A percentile compares a stretch with the other conserved stretches of the same genome.
These are phyloP conservation scores for Pseudogymnoascus sp. DNA, from an alignment of 2,329 filamentous ascomycete species.

Conservation along the genomic window DNA sequence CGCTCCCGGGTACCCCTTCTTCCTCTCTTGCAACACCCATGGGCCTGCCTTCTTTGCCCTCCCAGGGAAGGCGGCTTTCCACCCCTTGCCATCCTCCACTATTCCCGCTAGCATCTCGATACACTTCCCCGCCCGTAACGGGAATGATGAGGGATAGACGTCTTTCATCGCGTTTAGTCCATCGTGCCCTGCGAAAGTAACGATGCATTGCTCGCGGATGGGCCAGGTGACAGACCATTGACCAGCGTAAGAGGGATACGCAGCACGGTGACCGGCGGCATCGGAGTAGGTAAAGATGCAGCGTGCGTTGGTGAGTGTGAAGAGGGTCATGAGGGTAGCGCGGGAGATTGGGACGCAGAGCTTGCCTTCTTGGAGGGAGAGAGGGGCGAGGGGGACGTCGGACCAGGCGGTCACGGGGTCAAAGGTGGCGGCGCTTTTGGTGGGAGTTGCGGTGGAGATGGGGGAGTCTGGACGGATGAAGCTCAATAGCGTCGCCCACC, in stretches of 20 bases:
- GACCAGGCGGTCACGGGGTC: background rate
- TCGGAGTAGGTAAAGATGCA: constrained; percentile 28
- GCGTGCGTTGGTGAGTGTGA: constrained; percentile 24
- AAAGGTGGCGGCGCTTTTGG: background rate
- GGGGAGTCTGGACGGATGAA: background rate
- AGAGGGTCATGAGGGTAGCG: constrained; percentile 13
- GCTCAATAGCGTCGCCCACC: constrained; percentile 10
- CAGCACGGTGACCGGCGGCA: constrained; percentile 28
- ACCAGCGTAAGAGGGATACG: constrained; percentile 30
- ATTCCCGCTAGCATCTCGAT: constrained; percentile 22
- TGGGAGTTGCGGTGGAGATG: background rate
- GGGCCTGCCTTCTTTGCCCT: constrained; percentile 13
- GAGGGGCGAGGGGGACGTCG: background rate
- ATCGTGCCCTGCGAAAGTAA: constrained; percentile 17
- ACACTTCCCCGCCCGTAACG: constrained; percentile 20
- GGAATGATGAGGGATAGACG: constrained; percentile 19
- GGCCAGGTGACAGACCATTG: constrained; percentile 31
- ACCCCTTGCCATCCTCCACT: constrained; percentile 13
- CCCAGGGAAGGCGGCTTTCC: constrained; percentile 22
- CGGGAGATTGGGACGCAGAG: constrained; percentile 12
- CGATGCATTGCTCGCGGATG: constrained; percentile 22
- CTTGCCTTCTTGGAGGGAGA: constrained; percentile 2
- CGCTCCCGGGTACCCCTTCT: constrained; percentile 27
- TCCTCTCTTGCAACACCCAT: constrained; percentile 15
- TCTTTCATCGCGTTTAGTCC: constrained; percentile 16